Conservation (phyloP, 495 filamentous ascomycete genomes). For the Mycothermus thermophilus region DNA sequence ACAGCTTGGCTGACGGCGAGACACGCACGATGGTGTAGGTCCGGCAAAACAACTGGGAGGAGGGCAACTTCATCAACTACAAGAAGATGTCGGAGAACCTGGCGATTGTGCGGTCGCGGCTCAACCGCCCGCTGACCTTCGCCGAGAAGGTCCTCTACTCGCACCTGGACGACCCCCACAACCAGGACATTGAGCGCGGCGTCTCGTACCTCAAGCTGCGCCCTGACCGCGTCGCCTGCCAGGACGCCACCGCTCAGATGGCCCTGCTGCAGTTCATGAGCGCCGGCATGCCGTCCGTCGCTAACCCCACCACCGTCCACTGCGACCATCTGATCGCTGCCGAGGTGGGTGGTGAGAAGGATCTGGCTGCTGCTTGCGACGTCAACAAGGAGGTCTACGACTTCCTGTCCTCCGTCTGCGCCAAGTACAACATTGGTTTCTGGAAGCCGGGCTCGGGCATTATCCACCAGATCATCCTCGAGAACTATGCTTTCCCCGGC, state of each 20-base stretch:
- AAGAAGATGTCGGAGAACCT: slow-evolving; percentile 99
- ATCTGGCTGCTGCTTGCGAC: slow-evolving; percentile 76
- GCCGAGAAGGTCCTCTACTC: slow-evolving; percentile 99
- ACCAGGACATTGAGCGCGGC: slow-evolving; percentile 90
- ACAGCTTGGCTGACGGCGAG: too few species aligned
- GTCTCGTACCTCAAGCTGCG: slow-evolving; percentile 90
- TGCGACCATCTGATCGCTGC: slow-evolving; percentile 99
- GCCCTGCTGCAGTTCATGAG: slow-evolving; percentile 99
- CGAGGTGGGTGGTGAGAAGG: slow-evolving; percentile 84
- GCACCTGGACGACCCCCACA: slow-evolving; percentile 93
- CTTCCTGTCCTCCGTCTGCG: slow-evolving; percentile 86
- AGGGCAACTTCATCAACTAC: slow-evolving; percentile 46
- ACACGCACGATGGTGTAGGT: slow-evolving; percentile 20
- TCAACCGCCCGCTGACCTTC: slow-evolving; percentile 86
- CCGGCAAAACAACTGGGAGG: slow-evolving; percentile 43
- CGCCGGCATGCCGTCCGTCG: slow-evolving; percentile 85
- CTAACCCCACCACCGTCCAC: slow-evolving; percentile 92
- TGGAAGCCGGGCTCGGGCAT: slow-evolving; percentile 98
- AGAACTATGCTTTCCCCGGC: slow-evolving; percentile 98
- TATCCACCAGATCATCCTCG: slow-evolving; percentile 96
- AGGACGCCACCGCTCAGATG: slow-evolving; percentile 99
- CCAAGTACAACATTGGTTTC: slow-evolving; percentile 99
- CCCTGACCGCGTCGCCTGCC: slow-evolving; percentile 95
- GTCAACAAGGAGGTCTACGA: slow-evolving; percentile 99
- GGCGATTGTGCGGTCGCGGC: slow-evolving; percentile 66